Evolutionary conservation across 495 filamentous ascomycete genomes (phyloP), one percentile per base, ranked within the genome.

Genomic region (Penicilliopsis zonata): DNA sequence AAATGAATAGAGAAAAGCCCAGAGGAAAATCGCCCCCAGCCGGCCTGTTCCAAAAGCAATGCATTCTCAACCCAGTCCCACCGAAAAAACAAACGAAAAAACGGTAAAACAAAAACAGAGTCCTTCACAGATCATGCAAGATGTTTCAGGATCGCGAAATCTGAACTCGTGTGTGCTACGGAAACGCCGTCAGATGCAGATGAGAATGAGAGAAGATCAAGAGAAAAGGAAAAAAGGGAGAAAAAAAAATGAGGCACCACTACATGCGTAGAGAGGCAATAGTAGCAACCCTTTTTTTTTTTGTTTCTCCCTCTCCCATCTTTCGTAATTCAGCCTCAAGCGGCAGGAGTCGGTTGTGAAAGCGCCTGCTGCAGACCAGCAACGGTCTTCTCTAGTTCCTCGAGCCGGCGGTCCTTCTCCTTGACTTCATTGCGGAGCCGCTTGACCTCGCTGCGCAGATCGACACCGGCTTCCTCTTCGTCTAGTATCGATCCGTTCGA

Each of bases 371-470:
- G 59, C 27, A 66, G 40, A 5, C 50, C 58, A 3, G 55, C 43
- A n/a, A 66, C 62, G 31, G 63, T 55, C 15, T 57, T 49, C 46
- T 66, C 62, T 26, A 66, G 40, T 27, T 66, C 59, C 31, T 59
- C 50, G 22, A 66, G 43, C 6, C 62, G 58, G 5, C 55, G 58
- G 29, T 66, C 62, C 34, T 66, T 66, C 41, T 70, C 63, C 37
- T 70, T 53, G 17, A 70, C 67, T 46, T 80, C 73, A 18, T 48
- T 52, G 29, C 63, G 59, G 27, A 81, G 53, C 31, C 66, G 53
- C 40, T 74, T 74, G 5, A 76, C 46, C 34, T 78, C 74, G n/a
- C 55, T 53, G 13, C 69, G 67, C 13, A 76, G 41, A 40, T 75
- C 69, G 6, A 50, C 50, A 18, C 55, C 61, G 9, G 61, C 57